phyloP scores from a whole-genome alignment of 257 asterid species.

The Ligustrum vulgare region DNA sequence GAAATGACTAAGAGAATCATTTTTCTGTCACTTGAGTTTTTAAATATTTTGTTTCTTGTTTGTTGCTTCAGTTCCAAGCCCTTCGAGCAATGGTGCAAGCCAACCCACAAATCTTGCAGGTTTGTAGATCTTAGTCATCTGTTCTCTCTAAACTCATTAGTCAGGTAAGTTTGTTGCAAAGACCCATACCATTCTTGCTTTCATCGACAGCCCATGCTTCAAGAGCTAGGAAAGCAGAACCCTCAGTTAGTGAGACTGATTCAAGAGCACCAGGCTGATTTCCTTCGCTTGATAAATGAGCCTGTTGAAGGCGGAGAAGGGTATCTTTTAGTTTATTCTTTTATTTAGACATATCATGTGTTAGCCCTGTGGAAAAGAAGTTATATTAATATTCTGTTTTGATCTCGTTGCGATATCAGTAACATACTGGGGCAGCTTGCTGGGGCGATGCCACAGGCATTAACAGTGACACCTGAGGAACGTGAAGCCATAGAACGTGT shows the following conservation, averaged over 20 bases:
- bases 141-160: neutral
- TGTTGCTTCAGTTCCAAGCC: conserved; percentile 4
- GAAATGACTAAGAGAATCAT: neutral
- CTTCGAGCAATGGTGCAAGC: conserved; percentile 11
- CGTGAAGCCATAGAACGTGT: conserved; percentile 78
- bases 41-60: neutral
- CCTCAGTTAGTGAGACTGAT: conserved; percentile 74
- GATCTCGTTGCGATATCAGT: conserved; percentile 28
- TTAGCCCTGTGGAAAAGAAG: neutral
- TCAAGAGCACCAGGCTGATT: conserved; percentile 83
- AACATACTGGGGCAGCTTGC: conserved; percentile 61
- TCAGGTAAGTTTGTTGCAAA: conserved; percentile 7
- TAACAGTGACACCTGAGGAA: conserved; percentile 70
- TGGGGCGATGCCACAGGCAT: conserved; percentile 61
- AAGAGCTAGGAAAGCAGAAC: conserved; percentile 82
- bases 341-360: conserved; percentile 1
- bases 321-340: conserved; percentile 27
- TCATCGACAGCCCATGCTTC: conserved; percentile 81
- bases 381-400: neutral
- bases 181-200: conserved; percentile 22
- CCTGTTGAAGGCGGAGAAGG: conserved; percentile 87
- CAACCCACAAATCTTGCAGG: conserved; percentile 33
- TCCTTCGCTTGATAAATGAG: conserved; percentile 79
- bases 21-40: neutral
- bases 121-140: conserved; percentile 8